phyloP scores from a whole-genome alignment of 1,139 yeast species.

The Saccharomyces hybrid region DNA sequence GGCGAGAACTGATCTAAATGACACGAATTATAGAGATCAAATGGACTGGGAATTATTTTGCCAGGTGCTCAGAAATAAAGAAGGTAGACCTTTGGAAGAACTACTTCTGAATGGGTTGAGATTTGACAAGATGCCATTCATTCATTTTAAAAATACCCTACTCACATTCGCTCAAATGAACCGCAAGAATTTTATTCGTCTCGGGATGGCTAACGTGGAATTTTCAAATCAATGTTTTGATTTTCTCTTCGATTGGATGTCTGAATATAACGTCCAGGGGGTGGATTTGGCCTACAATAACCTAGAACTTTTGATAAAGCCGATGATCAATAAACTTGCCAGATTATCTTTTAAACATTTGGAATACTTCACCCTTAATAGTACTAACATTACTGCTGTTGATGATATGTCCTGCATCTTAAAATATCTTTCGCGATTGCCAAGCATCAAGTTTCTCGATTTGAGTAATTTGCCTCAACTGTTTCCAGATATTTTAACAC shows the following conservation, averaged over 20 bases:
- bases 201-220: constrained; percentile 73
- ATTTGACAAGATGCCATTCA: no score
- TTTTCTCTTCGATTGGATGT: constrained; percentile 56
- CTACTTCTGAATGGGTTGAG: no score
- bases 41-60: no score
- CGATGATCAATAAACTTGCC: constrained; percentile 30
- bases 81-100: no score
- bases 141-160: constrained; percentile 42
- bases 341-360: constrained; percentile 21
- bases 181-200: constrained; percentile 32
- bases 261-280: constrained; percentile 56
- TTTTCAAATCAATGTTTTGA: constrained; percentile 50
- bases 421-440: constrained; percentile 44
- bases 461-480: constrained; percentile 64
- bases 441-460: constrained; percentile 64
- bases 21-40: no score
- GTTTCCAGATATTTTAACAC: constrained; percentile 64
- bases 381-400: constrained; percentile 50
- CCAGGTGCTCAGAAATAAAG: no score
- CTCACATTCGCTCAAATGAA: constrained; percentile 31
- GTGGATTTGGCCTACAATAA: constrained; percentile 82
- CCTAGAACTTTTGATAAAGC: constrained; percentile 45
- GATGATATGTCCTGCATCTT: constrained; percentile 50
- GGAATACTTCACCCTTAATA: constrained; percentile 61
- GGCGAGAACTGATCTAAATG: no score